Conservation (phyloP, 768 basidiomycete species). For the Pleurotus citrinopileatus region DNA sequence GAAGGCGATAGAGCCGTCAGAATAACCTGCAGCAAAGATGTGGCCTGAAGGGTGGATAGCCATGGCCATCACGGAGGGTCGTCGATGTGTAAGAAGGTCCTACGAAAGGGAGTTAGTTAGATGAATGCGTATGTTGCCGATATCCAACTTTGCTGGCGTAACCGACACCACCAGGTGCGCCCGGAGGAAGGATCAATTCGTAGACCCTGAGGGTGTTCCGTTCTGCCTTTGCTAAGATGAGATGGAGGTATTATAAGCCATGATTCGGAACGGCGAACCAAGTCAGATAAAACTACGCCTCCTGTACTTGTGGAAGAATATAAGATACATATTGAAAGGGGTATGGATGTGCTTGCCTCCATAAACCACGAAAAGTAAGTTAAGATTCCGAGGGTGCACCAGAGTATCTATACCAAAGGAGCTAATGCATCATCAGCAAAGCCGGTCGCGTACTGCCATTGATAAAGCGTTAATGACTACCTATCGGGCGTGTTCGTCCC, state of each 20-base stretch:
- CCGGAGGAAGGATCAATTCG: conserved; percentile 70
- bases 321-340: not conserved
- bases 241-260: not conserved
- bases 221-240: conserved; percentile 32
- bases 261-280: conserved; percentile 35
- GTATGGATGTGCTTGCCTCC: conserved; percentile 43
- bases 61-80: conserved; percentile 66
- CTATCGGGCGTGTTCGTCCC: conserved; percentile 27
- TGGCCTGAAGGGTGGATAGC: conserved; percentile 74
- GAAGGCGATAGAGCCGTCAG: conserved; percentile 81
- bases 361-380: conserved; percentile 72
- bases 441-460: no score
- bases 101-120: conserved; percentile 24
- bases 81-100: conserved; percentile 70
- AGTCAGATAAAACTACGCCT: conserved; percentile 56
- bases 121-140: not conserved
- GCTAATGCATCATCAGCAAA: conserved; percentile 29
- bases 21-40: conserved; percentile 76
- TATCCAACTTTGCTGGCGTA: conserved; percentile 51
- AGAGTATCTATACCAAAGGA: conserved; percentile 57
- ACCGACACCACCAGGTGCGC: conserved; percentile 76
- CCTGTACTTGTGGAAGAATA: conserved; percentile 33
- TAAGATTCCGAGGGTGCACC: conserved; percentile 70
- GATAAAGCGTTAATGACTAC: conserved; percentile 22
- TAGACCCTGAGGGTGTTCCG: conserved; percentile 56